Percentiles rank a stretch among this genome's conserved stretches.
Conservation (phyloP, 2,329 filamentous ascomycete species). For the Niveomyces coronatus region DNA sequence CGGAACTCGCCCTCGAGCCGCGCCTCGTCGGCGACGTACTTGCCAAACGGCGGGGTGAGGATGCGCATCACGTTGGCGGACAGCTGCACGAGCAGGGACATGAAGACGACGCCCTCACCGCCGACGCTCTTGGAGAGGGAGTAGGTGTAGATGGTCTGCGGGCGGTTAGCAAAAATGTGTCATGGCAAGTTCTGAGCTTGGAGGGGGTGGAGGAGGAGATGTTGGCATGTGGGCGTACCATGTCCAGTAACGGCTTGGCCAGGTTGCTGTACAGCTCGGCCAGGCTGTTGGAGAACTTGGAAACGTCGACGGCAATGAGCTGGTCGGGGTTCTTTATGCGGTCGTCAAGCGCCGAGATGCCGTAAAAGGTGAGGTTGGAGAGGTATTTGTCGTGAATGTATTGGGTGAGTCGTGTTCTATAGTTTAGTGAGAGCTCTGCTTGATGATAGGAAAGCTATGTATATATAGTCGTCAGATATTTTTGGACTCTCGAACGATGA, state of each 20-base stretch:
- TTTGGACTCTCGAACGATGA: neutral
- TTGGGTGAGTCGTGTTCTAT: slow-evolving; percentile 86
- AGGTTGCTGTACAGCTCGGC: slow-evolving; percentile 94
- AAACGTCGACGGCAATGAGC: slow-evolving; percentile 91
- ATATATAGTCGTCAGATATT: too few species aligned
- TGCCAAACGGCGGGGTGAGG: slow-evolving; percentile 90
- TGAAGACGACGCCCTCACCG: slow-evolving; percentile 88
- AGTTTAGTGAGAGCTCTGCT: slow-evolving; percentile 85
- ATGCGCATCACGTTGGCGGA: slow-evolving; percentile 90
- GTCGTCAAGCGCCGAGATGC: slow-evolving; percentile 87
- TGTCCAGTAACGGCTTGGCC: slow-evolving; percentile 87
- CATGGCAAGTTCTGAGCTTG: too few species aligned
- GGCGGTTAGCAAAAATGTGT: too few species aligned
- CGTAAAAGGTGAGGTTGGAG: slow-evolving; percentile 96
- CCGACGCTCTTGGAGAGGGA: slow-evolving; percentile 91
- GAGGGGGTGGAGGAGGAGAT: too few species aligned
- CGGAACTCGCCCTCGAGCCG: slow-evolving; percentile 91
- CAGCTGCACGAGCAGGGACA: slow-evolving; percentile 86
- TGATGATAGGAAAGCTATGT: slow-evolving; percentile 95
- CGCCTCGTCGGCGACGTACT: slow-evolving; percentile 95
- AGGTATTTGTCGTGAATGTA: slow-evolving; percentile 93
- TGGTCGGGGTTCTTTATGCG: slow-evolving; percentile 98
- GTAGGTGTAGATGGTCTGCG: slow-evolving; percentile 78
- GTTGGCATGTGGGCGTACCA: slow-evolving; percentile 41
- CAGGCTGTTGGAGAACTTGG: slow-evolving; percentile 89